phyloP scores from a whole-genome alignment of 2,329 filamentous ascomycete species.

The Neocucurbitaria cava region DNA sequence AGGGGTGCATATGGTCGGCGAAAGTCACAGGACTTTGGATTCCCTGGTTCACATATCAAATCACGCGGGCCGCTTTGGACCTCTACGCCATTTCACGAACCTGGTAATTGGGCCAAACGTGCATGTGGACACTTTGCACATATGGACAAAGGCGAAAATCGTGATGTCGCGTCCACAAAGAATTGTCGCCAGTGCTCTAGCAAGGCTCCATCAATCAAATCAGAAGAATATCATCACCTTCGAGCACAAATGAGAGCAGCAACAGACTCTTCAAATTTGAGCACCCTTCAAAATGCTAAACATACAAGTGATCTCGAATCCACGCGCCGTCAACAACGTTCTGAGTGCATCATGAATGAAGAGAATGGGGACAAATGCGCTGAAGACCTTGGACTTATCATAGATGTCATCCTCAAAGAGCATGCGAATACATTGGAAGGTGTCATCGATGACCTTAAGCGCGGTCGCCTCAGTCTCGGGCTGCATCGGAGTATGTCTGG shows the following conservation, averaged over 20 bases:
- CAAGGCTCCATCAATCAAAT: constrained; percentile 7
- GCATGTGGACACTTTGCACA: constrained; percentile 40
- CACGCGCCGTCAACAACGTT: constrained; percentile 18
- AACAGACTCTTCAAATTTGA: constrained; percentile 21
- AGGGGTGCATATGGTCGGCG: constrained; percentile 41
- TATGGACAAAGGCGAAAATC: constrained; percentile 15
- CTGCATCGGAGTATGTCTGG: constrained; percentile 25
- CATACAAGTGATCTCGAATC: background rate
- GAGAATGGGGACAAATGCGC: constrained; percentile 36
- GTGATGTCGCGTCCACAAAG: constrained; percentile 19
- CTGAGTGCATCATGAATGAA: constrained; percentile 21
- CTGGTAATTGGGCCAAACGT: constrained; percentile 35
- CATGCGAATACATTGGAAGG: constrained; percentile 47
- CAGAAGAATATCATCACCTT: constrained; percentile 5
- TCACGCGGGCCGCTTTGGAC: constrained; percentile 15
- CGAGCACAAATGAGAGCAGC: constrained; percentile 13
- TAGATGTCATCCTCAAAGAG: constrained; percentile 52
- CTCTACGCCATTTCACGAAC: constrained; percentile 25
- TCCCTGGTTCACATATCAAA: constrained; percentile 40
- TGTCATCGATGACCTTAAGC: constrained; percentile 49
- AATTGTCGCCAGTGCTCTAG: constrained; percentile 31
- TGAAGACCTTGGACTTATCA: constrained; percentile 46
- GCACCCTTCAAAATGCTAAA: constrained; percentile 7
- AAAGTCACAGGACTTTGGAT: constrained; percentile 43
- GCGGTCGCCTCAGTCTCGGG: constrained; percentile 24